Conservation (phyloP, 2,329 filamentous ascomycete genomes). For the Pseudogymnoascus sp. region DNA sequence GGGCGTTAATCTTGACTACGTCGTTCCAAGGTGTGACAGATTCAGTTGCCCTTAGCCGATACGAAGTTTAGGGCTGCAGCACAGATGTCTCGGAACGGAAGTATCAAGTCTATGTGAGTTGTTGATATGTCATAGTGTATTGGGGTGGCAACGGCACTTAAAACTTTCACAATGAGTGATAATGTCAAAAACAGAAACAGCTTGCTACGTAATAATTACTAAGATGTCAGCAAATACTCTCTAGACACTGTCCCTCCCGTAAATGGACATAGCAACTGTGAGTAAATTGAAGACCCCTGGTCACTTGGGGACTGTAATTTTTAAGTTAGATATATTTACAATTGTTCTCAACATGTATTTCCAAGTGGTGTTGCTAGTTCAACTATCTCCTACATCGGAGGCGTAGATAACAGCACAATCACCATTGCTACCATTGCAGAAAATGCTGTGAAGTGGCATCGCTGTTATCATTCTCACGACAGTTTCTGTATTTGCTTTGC, state of each 20-base stretch:
- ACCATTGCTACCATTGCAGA: too few relatives aligned
- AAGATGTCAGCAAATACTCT: neutral
- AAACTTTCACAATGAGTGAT: neutral
- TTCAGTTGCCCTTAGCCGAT: neutral
- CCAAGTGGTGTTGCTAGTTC: too few relatives aligned
- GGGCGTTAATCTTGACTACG: neutral
- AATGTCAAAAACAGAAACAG: neutral
- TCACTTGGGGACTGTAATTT: neutral
- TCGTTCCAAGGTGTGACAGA: neutral
- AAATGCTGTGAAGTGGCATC: too few relatives aligned
- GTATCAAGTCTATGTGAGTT: neutral
- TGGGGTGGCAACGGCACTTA: neutral
- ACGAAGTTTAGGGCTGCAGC: neutral
- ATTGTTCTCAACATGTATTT: too few relatives aligned
- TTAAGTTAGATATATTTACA: neutral
- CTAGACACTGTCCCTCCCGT: neutral
- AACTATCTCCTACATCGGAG: too few relatives aligned
- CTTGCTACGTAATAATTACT: neutral
- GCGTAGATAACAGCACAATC: too few relatives aligned
- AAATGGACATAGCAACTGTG: neutral
- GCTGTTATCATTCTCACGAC: too few relatives aligned
- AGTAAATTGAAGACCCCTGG: neutral
- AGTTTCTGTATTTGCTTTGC: too few relatives aligned
- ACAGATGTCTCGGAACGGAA: neutral
- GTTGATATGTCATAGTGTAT: neutral